A percentile compares a stretch with the other conserved stretches of the same genome.
phyloP scores from a whole-genome alignment of 345 rosid genomes.

The Populus davidiana region DNA sequence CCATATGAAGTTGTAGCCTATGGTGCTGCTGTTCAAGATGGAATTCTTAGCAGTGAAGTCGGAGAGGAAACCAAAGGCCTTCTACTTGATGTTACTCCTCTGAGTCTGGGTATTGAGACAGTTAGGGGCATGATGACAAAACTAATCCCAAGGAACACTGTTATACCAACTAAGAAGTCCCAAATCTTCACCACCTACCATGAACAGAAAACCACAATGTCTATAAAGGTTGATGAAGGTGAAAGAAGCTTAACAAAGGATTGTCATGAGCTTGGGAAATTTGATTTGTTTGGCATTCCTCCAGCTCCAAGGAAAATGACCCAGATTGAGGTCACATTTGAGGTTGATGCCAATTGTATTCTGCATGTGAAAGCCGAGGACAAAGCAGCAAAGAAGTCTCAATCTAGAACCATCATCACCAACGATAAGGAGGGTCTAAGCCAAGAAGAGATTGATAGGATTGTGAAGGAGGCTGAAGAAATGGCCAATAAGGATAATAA shows the following conservation, averaged over 20 bases:
- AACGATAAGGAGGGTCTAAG: constrained; percentile 52
- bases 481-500: constrained; percentile 51
- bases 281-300: constrained; percentile 49
- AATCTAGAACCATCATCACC: constrained; percentile 49
- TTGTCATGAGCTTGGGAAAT: constrained; percentile 46
- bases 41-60: constrained; percentile 46
- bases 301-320: constrained; percentile 47
- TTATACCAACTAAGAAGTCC: constrained; percentile 44
- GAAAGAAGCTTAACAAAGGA: constrained; percentile 54
- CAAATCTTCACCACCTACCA: constrained; percentile 48
- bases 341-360: constrained; percentile 50
- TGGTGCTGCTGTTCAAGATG: constrained; percentile 63
- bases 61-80: constrained; percentile 47
- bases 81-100: constrained; percentile 48
- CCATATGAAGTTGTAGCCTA: constrained; percentile 65
- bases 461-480: constrained; percentile 57
- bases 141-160: constrained; percentile 56
- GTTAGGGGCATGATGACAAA: constrained; percentile 57
- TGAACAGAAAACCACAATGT: constrained; percentile 49
- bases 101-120: constrained; percentile 55
- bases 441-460: constrained; percentile 53
- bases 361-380: constrained; percentile 56
- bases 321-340: constrained; percentile 50
- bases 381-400: constrained; percentile 43
- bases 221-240: constrained; percentile 54